These are phyloP conservation scores for Tremella yokohamensis DNA, from an alignment of 768 basidiomycete genomes.

Conservation along the genomic window DNA sequence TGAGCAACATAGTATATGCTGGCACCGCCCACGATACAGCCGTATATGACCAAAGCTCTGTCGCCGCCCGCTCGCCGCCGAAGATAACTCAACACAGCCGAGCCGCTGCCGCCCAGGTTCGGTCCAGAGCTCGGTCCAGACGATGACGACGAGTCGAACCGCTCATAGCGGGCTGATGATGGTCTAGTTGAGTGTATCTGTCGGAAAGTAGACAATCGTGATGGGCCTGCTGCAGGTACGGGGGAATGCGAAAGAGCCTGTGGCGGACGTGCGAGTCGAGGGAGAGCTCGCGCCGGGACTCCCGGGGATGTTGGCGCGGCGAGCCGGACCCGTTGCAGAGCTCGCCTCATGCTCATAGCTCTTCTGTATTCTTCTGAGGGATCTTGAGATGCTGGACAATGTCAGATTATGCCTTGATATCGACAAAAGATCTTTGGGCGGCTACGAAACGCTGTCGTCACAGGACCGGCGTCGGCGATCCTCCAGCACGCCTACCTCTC, in stretches of 20 bases:
- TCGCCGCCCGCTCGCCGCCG: slow-evolving; percentile 42
- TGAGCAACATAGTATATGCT: slow-evolving; percentile 46
- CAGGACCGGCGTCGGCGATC: too few relatives aligned
- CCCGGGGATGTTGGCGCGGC: too few relatives aligned
- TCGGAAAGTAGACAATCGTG: neutral
- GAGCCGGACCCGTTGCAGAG: too few relatives aligned
- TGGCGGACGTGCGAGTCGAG: slow-evolving; percentile 2
- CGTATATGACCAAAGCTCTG: slow-evolving; percentile 42
- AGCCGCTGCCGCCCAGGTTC: neutral
- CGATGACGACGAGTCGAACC: slow-evolving; percentile 21
- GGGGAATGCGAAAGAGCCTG: slow-evolving; percentile 1
- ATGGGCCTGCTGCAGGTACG: neutral
- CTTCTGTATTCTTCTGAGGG: too few relatives aligned
- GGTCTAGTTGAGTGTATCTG: slow-evolving; percentile 8
- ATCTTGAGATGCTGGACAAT: too few relatives aligned
- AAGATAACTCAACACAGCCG: slow-evolving; percentile 23
- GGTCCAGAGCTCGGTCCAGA: slow-evolving; percentile 8
- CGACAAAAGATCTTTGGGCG: too few relatives aligned
- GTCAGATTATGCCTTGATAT: too few relatives aligned
- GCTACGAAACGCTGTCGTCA: too few relatives aligned
- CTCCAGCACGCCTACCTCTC: too few relatives aligned
- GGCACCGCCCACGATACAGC: slow-evolving; percentile 36
- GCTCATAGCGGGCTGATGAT: slow-evolving; percentile 33
- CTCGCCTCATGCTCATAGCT: too few relatives aligned
- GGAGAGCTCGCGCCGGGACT: slow-evolving; percentile 2